Evolutionary conservation across 2,329 filamentous ascomycete genomes (phyloP).

Genomic region (Thermomyces lanuginosus): DNA sequence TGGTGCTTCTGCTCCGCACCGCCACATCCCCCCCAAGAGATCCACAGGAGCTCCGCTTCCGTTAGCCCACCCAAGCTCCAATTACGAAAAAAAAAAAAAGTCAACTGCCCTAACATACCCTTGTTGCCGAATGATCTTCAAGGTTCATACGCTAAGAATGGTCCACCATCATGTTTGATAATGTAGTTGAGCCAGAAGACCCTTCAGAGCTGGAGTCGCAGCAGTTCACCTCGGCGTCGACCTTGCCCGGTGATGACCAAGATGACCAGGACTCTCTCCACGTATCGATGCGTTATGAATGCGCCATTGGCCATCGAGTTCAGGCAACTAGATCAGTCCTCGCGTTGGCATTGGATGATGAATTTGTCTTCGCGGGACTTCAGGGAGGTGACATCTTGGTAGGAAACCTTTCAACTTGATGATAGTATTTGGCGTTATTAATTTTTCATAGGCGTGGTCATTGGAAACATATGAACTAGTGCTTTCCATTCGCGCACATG

Average conservation of each 20-base stretch:
- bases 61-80: too few relatives aligned
- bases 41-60: too few relatives aligned
- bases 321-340: slow-evolving; percentile 37
- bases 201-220: slow-evolving; percentile 21
- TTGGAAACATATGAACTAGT: slow-evolving; percentile 73
- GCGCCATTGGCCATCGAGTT: slow-evolving; percentile 27
- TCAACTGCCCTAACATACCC: too few relatives aligned
- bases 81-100: too few relatives aligned
- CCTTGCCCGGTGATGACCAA: too few relatives aligned
- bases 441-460: slow-evolving; percentile 49
- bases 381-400: slow-evolving; percentile 83
- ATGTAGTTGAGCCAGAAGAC: slow-evolving; percentile 20
- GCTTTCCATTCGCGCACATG: slow-evolving; percentile 68
- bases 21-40: too few relatives aligned
- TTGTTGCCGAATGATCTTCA: too few relatives aligned
- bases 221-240: too few relatives aligned
- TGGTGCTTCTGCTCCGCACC: too few relatives aligned
- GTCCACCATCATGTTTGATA: slow-evolving; percentile 14
- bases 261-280: too few relatives aligned
- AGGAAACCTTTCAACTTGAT: slow-evolving; percentile 9
- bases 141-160: too few relatives aligned
- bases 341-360: slow-evolving; percentile 61
- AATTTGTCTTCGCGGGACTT: slow-evolving; percentile 78
- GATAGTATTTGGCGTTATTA: not conserved
- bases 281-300: slow-evolving; percentile 14